Evolutionary conservation across 768 basidiomycete species (phyloP), one percentile per base, ranked within the genome.

Genomic region (Clitopilus passeckerianus): DNA sequence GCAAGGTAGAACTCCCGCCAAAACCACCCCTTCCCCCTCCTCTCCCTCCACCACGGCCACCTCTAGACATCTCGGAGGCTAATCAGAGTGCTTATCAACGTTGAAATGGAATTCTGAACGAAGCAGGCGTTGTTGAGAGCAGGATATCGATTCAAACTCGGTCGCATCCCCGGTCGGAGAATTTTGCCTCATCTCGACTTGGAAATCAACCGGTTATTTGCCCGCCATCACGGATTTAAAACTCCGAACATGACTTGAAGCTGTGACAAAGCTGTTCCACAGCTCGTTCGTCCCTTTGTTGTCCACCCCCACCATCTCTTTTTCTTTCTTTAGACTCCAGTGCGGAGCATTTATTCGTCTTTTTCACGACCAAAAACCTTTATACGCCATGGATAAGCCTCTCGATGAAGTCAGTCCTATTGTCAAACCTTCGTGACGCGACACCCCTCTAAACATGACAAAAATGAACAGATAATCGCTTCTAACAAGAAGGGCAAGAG

Each of bases 391-490:
- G 87, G 90, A 93, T 76, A 89, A 89, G 76, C 82, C 89, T 67
- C 88, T 93, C 60, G 91, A 93, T 71, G 87, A 92, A 60, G 91
- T 93, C 59, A 20, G 83, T 77, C 33, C 53, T 58, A 46, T 27
- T 56, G 58, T 34, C 16, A 23, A 57, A 60, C 67, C 60, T 59
- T 55, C 57, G 65, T 65, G 69, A 68, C 71, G 59, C 61, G 54
- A 54, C 64, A 52, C 63, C 67, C 56, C 62, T 53, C 58, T 63
- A 60, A 70, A 60, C 64, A 46, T 52, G 6, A 22, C 33, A 65
- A 65, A 61, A 58, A 56, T 50, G 58, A 56, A 59, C 56, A 91
- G 90, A 89, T 91, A 67, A 90, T 91, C 68, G 72, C 85, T 59
- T 58, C 84, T 64, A 55, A 55, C 54, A 85, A 84, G 72, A 80